These are phyloP conservation scores for Termitomyces sp. DNA, from an alignment of 768 basidiomycete genomes.

Conservation along the genomic window DNA sequence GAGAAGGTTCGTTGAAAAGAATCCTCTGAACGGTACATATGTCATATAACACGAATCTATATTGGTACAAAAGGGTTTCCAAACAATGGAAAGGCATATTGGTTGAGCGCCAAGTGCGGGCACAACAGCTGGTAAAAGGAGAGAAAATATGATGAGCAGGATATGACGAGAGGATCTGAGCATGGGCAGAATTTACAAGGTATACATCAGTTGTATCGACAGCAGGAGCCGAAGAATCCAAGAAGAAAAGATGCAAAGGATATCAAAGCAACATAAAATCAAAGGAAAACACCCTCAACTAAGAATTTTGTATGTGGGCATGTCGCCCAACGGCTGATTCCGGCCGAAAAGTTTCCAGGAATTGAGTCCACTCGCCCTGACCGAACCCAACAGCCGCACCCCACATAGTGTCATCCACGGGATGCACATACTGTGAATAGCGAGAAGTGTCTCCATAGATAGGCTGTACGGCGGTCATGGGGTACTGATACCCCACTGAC, in stretches of 20 bases:
- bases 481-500: constrained; percentile 12
- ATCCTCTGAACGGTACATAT: constrained; percentile 27
- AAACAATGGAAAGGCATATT: constrained; percentile 9
- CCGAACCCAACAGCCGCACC: constrained; percentile 70
- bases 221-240: constrained; percentile 14
- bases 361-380: constrained; percentile 66
- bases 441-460: constrained; percentile 33
- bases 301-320: constrained; percentile 28
- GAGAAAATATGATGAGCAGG: constrained; percentile 9
- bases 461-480: constrained; percentile 19
- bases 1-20: constrained; percentile 4
- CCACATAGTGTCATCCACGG: constrained; percentile 68
- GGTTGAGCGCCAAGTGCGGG: constrained; percentile 4
- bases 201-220: constrained; percentile 18
- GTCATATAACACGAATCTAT: constrained; percentile 24
- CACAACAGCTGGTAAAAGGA: constrained; percentile 7
- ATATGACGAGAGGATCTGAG: neutral
- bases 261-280: neutral
- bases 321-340: constrained; percentile 24
- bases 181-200: constrained; percentile 11
- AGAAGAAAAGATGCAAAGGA: constrained; percentile 8
- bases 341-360: constrained; percentile 60
- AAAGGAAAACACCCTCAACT: constrained; percentile 4
- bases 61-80: constrained; percentile 26
- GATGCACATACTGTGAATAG: constrained; percentile 42